Conservation (phyloP, 495 filamentous ascomycete species). For the Pseudoneurospora amorphoporcata region DNA sequence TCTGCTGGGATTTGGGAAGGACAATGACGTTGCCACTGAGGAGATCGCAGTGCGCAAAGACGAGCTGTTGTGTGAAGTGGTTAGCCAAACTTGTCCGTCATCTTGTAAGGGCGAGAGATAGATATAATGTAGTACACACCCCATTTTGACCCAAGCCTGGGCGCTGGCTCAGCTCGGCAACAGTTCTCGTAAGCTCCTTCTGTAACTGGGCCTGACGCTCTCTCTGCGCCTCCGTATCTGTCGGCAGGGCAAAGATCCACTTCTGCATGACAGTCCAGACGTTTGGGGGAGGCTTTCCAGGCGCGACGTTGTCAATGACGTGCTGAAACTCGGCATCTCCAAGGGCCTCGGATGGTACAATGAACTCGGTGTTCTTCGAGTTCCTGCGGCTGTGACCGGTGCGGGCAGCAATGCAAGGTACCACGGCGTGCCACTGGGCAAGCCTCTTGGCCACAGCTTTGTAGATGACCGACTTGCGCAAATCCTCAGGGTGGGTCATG, state of each 20-base stretch:
- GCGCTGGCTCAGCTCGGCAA: constrained; percentile 59
- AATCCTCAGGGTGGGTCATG: constrained; percentile 67
- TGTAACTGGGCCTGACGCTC: constrained; percentile 57
- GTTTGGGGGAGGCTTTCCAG: constrained; percentile 59
- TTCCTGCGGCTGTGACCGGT: constrained; percentile 27
- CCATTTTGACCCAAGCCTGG: constrained; percentile 62
- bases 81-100: constrained; percentile 10
- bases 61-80: constrained; percentile 41
- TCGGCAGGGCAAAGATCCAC: constrained; percentile 84
- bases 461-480: constrained; percentile 62
- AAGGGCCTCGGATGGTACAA: constrained; percentile 10
- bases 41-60: constrained; percentile 94
- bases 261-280: constrained; percentile 91
- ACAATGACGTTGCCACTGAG: constrained; percentile 93
- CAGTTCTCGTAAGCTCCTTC: constrained; percentile 58
- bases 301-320: constrained; percentile 46
- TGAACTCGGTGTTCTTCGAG: constrained; percentile 14
- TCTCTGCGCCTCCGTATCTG: constrained; percentile 53
- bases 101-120: background rate
- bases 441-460: constrained; percentile 72
- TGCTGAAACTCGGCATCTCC: constrained; percentile 28
- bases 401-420: constrained; percentile 46
- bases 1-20: constrained; percentile 37
- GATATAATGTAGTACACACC: constrained; percentile 38
- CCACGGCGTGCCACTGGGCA: constrained; percentile 84